Evolutionary conservation across 371 early-diverging fungal genomes (phyloP).

Genomic region (Syncephalis plumigaleata): DNA sequence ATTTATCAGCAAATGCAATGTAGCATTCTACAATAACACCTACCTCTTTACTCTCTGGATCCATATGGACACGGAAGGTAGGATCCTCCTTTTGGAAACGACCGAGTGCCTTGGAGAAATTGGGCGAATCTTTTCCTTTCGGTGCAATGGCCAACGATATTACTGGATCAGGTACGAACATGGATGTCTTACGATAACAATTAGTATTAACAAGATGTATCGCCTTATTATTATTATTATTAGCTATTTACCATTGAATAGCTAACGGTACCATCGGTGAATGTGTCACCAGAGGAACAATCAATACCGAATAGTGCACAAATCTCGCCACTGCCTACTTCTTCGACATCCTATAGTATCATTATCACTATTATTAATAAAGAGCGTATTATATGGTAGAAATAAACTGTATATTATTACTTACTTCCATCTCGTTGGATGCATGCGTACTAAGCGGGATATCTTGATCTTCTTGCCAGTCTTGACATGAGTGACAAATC

Average conservation of each 20-base stretch:
- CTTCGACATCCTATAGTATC: constrained; percentile 58
- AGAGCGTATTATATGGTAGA: not conserved
- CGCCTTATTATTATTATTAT: not conserved
- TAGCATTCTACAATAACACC: not conserved
- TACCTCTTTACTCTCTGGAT: constrained; percentile 75
- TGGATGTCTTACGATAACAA: constrained; percentile 46
- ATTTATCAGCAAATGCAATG: too few species aligned
- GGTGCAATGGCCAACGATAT: constrained; percentile 84
- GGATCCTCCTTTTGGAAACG: constrained; percentile 96
- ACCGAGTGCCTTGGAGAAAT: constrained; percentile 88
- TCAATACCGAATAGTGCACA: constrained; percentile 97
- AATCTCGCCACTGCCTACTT: constrained; percentile 90
- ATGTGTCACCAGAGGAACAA: constrained; percentile 94
- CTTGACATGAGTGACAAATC: constrained; percentile 69
- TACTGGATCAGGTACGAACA: constrained; percentile 95
- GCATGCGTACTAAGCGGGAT: constrained; percentile 93
- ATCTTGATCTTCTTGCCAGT: constrained; percentile 93
- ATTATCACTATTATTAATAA: not conserved
- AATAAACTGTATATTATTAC: constrained; percentile 1
- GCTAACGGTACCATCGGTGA: constrained; percentile 71
- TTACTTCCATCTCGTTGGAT: constrained; percentile 86
- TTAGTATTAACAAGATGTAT: not conserved
- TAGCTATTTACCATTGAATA: constrained; percentile 52
- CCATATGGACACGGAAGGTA: constrained; percentile 91
- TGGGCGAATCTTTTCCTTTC: constrained; percentile 76